phyloP scores from a whole-genome alignment of 2,329 filamentous ascomycete genomes.

The Clarireedia sp. region DNA sequence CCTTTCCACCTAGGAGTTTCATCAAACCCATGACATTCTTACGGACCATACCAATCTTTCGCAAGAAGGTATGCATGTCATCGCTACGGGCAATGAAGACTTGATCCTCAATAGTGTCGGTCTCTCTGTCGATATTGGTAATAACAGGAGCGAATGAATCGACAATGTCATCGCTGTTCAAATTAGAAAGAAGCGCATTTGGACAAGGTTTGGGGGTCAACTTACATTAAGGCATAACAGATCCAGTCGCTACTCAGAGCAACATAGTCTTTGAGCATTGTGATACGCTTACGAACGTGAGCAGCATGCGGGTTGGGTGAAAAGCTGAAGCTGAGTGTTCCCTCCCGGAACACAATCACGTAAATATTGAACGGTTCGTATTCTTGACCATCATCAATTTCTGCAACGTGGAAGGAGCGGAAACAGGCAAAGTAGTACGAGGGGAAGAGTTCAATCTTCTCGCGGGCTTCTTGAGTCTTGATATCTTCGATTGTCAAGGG shows the following conservation, averaged over 20 bases:
- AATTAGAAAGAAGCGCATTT: slow-evolving; percentile 10
- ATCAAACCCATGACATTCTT: slow-evolving; percentile 93
- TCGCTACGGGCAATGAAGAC: slow-evolving; percentile 88
- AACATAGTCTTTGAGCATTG: slow-evolving; percentile 88
- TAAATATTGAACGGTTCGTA: slow-evolving; percentile 95
- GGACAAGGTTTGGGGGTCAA: slow-evolving; percentile 11
- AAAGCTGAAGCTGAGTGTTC: slow-evolving; percentile 91
- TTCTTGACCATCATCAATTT: slow-evolving; percentile 72
- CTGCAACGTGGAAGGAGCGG: slow-evolving; percentile 76
- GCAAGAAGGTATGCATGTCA: slow-evolving; percentile 80
- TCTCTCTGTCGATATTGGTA: slow-evolving; percentile 75
- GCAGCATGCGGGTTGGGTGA: slow-evolving; percentile 77
- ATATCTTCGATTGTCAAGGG: slow-evolving; percentile 96
- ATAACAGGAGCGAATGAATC: slow-evolving; percentile 92
- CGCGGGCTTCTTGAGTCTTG: slow-evolving; percentile 85
- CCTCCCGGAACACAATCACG: slow-evolving; percentile 92
- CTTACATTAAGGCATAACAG: slow-evolving; percentile 93
- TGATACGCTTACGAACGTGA: slow-evolving; percentile 85
- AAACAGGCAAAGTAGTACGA: slow-evolving; percentile 99
- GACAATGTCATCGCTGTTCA: slow-evolving; percentile 79
- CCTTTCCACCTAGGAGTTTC: slow-evolving; percentile 89
- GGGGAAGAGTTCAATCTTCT: slow-evolving; percentile 96
- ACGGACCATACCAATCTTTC: slow-evolving; percentile 79
- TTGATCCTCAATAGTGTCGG: slow-evolving; percentile 88
- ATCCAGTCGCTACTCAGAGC: slow-evolving; percentile 96